Conservation (phyloP, 495 filamentous ascomycete genomes). For the Pseudomonodictys pantanalensis region DNA sequence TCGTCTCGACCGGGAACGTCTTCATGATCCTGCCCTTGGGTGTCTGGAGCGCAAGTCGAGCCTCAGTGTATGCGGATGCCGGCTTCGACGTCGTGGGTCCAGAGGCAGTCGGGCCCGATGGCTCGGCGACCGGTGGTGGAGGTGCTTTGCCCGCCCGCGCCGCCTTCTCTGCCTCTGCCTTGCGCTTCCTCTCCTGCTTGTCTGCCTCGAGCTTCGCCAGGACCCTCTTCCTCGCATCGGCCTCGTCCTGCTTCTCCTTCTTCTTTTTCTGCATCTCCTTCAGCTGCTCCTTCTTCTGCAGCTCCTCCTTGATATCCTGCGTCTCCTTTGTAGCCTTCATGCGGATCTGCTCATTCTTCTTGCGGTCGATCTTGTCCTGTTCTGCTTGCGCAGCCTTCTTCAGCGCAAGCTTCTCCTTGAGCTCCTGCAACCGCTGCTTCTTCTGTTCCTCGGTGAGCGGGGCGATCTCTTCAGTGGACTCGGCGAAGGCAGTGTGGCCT, state of each 20-base stretch:
- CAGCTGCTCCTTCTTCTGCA: conserved; percentile 79
- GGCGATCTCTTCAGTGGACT: conserved; percentile 86
- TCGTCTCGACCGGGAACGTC: conserved; percentile 78
- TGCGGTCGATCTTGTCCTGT: conserved; percentile 77
- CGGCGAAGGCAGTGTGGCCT: conserved; percentile 85
- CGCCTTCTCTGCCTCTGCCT: conserved; percentile 80
- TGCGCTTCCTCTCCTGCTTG: conserved; percentile 76
- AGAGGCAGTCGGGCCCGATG: conserved; percentile 34
- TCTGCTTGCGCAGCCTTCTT: conserved; percentile 69
- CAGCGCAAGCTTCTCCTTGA: conserved; percentile 66
- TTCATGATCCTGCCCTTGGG: conserved; percentile 72
- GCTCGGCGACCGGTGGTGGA: conserved; percentile 37
- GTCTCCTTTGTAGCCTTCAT: conserved; percentile 51
- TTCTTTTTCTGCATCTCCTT: conserved; percentile 84
- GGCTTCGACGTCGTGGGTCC: conserved; percentile 54
- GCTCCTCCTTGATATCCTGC: conserved; percentile 52
- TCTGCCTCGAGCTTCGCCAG: conserved; percentile 90
- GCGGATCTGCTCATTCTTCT: conserved; percentile 93
- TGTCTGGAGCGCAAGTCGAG: conserved; percentile 78
- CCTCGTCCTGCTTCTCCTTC: conserved; percentile 82
- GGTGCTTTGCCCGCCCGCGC: conserved; percentile 69
- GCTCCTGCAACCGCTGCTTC: conserved; percentile 69
- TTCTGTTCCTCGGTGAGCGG: conserved; percentile 93
- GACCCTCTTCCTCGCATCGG: conserved; percentile 80
- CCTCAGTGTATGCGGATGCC: conserved; percentile 67